Evolutionary conservation across 495 filamentous ascomycete species (phyloP).

Genomic region (Aspergillus egyptiacus): DNA sequence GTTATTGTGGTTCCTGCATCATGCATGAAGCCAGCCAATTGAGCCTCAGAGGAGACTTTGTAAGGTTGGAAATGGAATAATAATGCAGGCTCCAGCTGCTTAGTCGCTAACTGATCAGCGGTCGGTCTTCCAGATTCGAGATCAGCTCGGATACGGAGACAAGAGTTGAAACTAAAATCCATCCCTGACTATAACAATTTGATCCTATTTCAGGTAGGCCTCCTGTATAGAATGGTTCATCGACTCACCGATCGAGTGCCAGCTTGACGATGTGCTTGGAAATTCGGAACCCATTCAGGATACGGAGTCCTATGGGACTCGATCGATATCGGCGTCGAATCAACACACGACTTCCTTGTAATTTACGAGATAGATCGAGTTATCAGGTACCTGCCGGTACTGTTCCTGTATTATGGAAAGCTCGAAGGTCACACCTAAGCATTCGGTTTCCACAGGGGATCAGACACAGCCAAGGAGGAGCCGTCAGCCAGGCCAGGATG

Average conservation of each 20-base stretch:
- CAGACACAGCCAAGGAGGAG: no score
- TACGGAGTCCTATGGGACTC: slow-evolving; percentile 1
- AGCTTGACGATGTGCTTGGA: neutral
- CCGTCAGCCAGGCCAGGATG: no score
- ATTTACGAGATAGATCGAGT: no score
- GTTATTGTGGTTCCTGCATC: slow-evolving; percentile 5
- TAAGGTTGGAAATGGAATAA: no score
- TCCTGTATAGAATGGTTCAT: neutral
- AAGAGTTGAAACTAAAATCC: neutral
- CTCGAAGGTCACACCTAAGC: no score
- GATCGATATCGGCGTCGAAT: no score
- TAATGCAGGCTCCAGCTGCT: no score
- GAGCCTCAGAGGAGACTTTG: neutral
- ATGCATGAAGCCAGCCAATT: neutral
- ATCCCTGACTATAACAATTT: neutral
- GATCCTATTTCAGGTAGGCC: neutral
- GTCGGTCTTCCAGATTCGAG: neutral
- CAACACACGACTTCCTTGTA: no score
- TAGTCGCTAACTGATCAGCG: neutral
- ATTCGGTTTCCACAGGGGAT: no score
- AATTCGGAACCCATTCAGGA: no score
- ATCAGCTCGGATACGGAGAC: neutral
- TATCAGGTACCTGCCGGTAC: no score
- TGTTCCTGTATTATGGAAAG: no score
- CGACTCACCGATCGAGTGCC: neutral